A percentile compares a stretch with the other conserved stretches of the same genome.
These are phyloP conservation scores for Collybia sordida DNA, from an alignment of 768 basidiomycete species.

Conservation along the genomic window DNA sequence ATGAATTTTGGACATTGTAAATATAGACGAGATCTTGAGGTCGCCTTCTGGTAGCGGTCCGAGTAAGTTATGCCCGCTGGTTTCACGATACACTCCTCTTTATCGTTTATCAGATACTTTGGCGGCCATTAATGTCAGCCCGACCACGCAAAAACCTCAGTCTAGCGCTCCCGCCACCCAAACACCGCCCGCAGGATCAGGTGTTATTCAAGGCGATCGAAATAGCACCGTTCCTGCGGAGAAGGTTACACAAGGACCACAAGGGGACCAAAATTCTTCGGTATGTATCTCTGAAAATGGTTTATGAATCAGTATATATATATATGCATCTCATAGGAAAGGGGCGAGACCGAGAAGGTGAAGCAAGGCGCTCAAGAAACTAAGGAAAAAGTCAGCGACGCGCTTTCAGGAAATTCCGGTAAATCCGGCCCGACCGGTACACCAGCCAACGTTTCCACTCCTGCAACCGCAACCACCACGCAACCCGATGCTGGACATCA, in stretches of 20 bases:
- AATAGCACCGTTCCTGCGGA: too few relatives aligned
- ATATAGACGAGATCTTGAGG: constrained; percentile 1
- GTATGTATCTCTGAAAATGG: neutral
- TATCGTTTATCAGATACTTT: too few relatives aligned
- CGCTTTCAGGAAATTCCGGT: neutral
- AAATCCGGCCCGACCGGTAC: neutral
- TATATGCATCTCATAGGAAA: neutral
- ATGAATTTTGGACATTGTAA: too few relatives aligned
- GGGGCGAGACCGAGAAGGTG: neutral
- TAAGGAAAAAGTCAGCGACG: neutral
- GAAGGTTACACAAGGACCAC: too few relatives aligned
- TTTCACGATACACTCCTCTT: too few relatives aligned
- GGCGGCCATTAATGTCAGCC: too few relatives aligned
- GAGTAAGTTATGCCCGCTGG: too few relatives aligned
- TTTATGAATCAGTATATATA: neutral
- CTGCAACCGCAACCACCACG: neutral
- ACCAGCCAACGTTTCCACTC: neutral
- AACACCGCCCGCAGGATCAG: neutral
- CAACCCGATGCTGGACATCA: neutral
- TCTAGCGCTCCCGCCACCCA: too few relatives aligned
- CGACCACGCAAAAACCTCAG: too few relatives aligned
- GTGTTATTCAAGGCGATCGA: neutral
- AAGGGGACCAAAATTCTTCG: too few relatives aligned
- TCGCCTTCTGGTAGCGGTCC: neutral
- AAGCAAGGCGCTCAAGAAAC: neutral